Evolutionary conservation across 371 early-diverging fungal species (phyloP), one percentile per base, ranked within the genome.

Genomic region (Rhizopus microsporus): DNA sequence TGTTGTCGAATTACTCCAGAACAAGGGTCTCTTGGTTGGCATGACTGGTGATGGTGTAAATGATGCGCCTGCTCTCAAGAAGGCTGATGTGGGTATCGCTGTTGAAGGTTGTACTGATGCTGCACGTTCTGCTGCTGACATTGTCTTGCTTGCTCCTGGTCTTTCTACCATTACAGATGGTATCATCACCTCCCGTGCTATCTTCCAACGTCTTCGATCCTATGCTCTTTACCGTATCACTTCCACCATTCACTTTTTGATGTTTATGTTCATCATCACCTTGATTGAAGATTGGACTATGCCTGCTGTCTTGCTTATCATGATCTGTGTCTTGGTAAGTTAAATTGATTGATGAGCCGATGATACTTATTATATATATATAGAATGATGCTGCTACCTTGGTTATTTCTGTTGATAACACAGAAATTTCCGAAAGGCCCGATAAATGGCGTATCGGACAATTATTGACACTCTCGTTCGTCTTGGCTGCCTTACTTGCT

Each of bases 371-470:
- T 16, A 8, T 45, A 48, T 32, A 48, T 32, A 15, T 32, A 12
- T 65, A 78, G 72, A 94, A 94, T 78, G 94, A 95, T 65, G 90
- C 92, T 30, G 94, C 95, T 46, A 93, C 95, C 33, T 77, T 95
- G 52, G 94, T 94, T 43, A 95, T 95, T 65, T 83, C 94, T 16
- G 88, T 94, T 62, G 95, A 95, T 77, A 93, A 94, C 56, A 91
- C 94, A 35, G 80, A 89, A 67, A 92, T 94, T 63, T 93, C 94
- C 29, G 73, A 74, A 34, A 78, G 80, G 40, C 95, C 95, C 10
- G 94, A 93, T 80, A 95, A 94, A 72, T 95, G 95, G 94, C 80
- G 94, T 34, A 85, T 95, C 45, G 94, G 94, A 34, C 94, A 93
- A 71, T 80, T 95, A 31, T 76, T 94, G 61, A 84, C 88, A 5